Conservation (phyloP, 495 filamentous ascomycete genomes). For the Hypoxylon rickii region DNA sequence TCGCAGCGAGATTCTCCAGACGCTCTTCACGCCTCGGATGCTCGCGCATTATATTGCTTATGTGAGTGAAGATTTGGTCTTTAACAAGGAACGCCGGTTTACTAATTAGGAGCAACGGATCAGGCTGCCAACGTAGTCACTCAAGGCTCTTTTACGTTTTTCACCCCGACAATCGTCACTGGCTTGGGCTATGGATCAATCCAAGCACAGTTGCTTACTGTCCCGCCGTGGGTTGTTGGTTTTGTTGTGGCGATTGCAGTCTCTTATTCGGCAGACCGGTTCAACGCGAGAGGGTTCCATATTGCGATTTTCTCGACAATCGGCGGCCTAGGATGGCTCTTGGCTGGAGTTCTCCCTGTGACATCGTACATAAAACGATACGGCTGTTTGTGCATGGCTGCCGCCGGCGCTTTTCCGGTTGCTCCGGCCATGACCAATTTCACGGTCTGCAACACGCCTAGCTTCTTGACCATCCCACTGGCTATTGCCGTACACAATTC, state of each 20-base stretch:
- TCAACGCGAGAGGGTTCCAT: constrained; percentile 15
- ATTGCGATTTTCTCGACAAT: constrained; percentile 16
- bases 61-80: constrained; percentile 50
- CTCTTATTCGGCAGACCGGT: constrained; percentile 24
- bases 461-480: constrained; percentile 19
- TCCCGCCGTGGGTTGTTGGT: constrained; percentile 60
- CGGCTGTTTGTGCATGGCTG: constrained; percentile 23
- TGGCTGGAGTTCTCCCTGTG: constrained; percentile 17
- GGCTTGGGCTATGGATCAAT: constrained; percentile 68
- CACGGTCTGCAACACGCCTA: constrained; percentile 24
- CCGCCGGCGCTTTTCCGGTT: constrained; percentile 22
- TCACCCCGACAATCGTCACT: constrained; percentile 75
- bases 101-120: neutral
- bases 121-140: constrained; percentile 60
- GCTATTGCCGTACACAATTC: constrained; percentile 28
- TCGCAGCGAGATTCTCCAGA: constrained; percentile 43
- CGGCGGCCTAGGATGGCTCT: constrained; percentile 25
- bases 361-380: constrained; percentile 24
- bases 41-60: constrained; percentile 66
- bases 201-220: constrained; percentile 70
- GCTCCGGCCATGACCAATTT: constrained; percentile 20
- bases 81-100: neutral
- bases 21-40: constrained; percentile 74
- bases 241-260: constrained; percentile 24
- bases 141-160: constrained; percentile 79